Evolutionary conservation across 805 yeast species (phyloP).

Genomic region (Yamadazyma philogaea): DNA sequence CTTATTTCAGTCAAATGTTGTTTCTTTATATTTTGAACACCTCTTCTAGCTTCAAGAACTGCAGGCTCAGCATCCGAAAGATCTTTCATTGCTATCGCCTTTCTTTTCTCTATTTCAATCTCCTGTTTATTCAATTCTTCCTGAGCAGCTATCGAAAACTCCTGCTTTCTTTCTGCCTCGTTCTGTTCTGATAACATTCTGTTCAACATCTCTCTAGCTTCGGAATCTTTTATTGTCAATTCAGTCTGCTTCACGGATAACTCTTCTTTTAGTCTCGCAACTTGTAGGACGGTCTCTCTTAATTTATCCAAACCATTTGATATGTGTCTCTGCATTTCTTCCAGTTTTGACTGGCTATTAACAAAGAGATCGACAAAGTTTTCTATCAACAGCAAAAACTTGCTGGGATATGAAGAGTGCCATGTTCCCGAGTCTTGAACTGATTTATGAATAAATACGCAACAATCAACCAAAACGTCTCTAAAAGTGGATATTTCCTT

Average conservation of each 20-base stretch:
- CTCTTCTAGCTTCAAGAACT: constrained; percentile 75
- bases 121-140: constrained; percentile 68
- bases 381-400: constrained; percentile 8
- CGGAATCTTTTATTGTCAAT: constrained; percentile 55
- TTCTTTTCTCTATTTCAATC: constrained; percentile 51
- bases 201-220: constrained; percentile 69
- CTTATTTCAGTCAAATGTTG: constrained; percentile 87
- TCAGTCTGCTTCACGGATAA: constrained; percentile 51
- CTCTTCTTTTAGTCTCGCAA: constrained; percentile 52
- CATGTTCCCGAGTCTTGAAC: not conserved
- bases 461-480: constrained; percentile 45
- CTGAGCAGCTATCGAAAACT: constrained; percentile 76
- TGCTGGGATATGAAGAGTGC: constrained; percentile 7
- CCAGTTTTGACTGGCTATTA: constrained; percentile 47
- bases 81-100: constrained; percentile 54
- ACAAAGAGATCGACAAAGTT: constrained; percentile 42
- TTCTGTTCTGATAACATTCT: constrained; percentile 81
- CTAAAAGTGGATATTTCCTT: constrained; percentile 24
- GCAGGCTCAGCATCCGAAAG: constrained; percentile 82
- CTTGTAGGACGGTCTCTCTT: constrained; percentile 72
- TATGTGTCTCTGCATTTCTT: constrained; percentile 67
- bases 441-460: constrained; percentile 46
- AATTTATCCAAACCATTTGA: constrained; percentile 71
- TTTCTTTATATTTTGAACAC: constrained; percentile 90
- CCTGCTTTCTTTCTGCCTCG: constrained; percentile 88